phyloP scores from a whole-genome alignment of 176 grass and related monocot species.

The Carex cristatella region DNA sequence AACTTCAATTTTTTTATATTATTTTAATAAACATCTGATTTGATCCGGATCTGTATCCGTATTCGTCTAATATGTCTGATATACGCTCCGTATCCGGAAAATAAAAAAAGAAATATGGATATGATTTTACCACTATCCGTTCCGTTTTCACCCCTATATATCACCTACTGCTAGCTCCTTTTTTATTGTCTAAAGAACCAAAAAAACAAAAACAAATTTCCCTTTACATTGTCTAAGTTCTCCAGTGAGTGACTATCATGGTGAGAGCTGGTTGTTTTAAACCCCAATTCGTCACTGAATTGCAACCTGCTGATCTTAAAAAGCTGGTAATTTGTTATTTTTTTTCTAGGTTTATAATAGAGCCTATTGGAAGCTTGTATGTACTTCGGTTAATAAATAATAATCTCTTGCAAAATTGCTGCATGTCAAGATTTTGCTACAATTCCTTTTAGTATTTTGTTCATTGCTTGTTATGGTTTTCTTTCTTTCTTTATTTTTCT shows the following conservation, averaged over 20 bases:
- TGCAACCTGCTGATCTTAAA: background rate
- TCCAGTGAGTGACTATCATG: background rate
- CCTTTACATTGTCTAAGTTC: too few species aligned
- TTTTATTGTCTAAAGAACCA: background rate
- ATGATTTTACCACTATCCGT: too few species aligned
- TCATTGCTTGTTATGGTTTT: background rate
- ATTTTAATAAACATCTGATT: too few species aligned
- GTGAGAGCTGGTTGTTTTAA: constrained; percentile 6
- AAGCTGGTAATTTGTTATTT: constrained; percentile 10
- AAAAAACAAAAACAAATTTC: background rate
- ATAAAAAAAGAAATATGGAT: too few species aligned
- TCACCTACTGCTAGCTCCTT: background rate
- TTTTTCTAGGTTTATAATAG: background rate
- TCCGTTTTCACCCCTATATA: too few species aligned
- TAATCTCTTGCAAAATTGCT: background rate
- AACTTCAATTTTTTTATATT: too few species aligned
- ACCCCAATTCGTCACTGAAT: constrained; percentile 7
- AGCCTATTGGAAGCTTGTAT: background rate
- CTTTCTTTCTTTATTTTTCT: too few species aligned
- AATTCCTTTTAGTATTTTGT: background rate
- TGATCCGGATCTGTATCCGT: too few species aligned
- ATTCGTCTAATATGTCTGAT: too few species aligned
- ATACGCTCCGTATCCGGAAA: too few species aligned
- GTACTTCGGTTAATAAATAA: too few species aligned
- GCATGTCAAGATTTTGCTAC: background rate